Evolutionary conservation across 2,329 filamentous ascomycete species (phyloP).

Genomic region (Cadophora sp.): DNA sequence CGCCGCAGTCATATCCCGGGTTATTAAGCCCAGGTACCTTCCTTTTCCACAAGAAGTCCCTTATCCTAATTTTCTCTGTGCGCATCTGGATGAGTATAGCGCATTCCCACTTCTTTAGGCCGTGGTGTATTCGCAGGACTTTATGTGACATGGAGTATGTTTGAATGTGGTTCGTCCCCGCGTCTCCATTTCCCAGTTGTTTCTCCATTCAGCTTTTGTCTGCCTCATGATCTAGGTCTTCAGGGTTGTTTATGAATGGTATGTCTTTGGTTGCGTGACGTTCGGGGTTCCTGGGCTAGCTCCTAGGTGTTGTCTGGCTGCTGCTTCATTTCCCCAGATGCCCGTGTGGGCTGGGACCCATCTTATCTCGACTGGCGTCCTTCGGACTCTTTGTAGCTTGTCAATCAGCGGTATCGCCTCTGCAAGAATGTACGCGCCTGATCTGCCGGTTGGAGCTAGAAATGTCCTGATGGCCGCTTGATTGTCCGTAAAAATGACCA

Average conservation of each 20-base stretch:
- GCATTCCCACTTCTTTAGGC: background rate
- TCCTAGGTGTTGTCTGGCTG: constrained; percentile 14
- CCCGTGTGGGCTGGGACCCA: constrained; percentile 23
- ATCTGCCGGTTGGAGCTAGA: background rate
- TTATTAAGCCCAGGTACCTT: background rate
- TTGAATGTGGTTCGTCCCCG: constrained; percentile 2
- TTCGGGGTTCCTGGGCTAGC: constrained; percentile 2
- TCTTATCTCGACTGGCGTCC: constrained; percentile 23
- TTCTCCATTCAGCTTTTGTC: background rate
- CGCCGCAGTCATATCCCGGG: background rate
- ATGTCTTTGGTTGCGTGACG: constrained; percentile 1
- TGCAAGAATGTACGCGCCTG: constrained; percentile 7
- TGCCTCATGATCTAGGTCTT: background rate
- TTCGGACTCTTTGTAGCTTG: too few species aligned
- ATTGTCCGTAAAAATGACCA: constrained; percentile 15
- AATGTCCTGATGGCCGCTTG: constrained; percentile 13
- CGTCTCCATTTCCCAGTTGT: background rate
- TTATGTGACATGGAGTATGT: constrained; percentile 3
- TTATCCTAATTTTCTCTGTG: background rate
- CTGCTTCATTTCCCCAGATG: constrained; percentile 32
- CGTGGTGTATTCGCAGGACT: constrained; percentile 9
- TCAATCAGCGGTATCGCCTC: constrained; percentile 11
- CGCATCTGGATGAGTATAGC: background rate
- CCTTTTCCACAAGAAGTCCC: too few species aligned
- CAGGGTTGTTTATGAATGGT: background rate